These are phyloP conservation scores for Pseudomassariella vexata DNA, from an alignment of 2,329 filamentous ascomycete genomes.

Conservation along the genomic window DNA sequence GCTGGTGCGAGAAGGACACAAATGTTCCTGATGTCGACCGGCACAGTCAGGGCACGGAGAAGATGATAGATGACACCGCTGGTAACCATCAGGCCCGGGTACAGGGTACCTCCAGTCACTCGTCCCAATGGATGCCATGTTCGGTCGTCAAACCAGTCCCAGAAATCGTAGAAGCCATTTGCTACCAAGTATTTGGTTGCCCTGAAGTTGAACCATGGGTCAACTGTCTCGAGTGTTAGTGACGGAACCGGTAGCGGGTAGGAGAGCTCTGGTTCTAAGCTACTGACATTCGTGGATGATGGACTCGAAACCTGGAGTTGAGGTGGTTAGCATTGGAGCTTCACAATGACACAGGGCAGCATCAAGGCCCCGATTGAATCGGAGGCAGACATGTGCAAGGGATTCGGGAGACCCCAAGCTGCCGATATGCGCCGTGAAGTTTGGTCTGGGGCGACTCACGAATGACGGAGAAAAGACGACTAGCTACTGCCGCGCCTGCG, in stretches of 20 bases:
- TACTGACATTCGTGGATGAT: conserved; percentile 98
- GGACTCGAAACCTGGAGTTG: conserved; percentile 91
- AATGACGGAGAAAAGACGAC: conserved; percentile 96
- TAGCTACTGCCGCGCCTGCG: conserved; percentile 84
- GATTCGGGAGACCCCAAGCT: too few species aligned
- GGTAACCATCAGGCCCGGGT: conserved; percentile 98
- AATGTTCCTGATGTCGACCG: conserved; percentile 97
- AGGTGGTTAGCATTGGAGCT: too few species aligned
- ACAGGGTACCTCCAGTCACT: conserved; percentile 97
- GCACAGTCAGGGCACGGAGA: conserved; percentile 80
- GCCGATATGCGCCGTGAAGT: background rate
- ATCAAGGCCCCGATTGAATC: too few species aligned
- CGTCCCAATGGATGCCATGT: conserved; percentile 99
- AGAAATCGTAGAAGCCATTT: conserved; percentile 97
- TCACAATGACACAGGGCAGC: too few species aligned
- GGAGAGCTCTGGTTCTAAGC: conserved; percentile 10
- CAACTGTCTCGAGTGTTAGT: conserved; percentile 55
- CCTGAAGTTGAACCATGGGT: conserved; percentile 99
- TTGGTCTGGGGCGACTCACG: conserved; percentile 53
- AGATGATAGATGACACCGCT: conserved; percentile 95
- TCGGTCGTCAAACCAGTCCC: conserved; percentile 99
- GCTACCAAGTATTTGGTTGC: conserved; percentile 96
- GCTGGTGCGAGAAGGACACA: conserved; percentile 93
- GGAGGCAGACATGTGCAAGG: too few species aligned
- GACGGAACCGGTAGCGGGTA: conserved; percentile 9